Base-by-base conservation (phyloP, 2,329 filamentous ascomycete genomes). In the Aureobasidium namibiae region DNA sequence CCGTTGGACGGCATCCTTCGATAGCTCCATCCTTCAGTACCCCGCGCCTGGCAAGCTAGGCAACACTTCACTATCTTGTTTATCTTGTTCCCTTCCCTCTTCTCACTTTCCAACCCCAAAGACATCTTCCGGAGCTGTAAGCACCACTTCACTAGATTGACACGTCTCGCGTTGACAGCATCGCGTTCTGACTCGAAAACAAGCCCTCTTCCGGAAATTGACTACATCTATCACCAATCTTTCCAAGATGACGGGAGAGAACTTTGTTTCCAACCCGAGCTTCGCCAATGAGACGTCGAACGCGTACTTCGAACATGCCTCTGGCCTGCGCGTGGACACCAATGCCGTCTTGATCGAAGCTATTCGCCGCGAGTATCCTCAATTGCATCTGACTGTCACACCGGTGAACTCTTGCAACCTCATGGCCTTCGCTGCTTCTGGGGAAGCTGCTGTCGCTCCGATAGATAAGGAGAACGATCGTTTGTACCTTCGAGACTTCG, bases 281-380 rank as follows among this genome's bases (percentile, higher is more conserved):
- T 39, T 59, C 18, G 18, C 57, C 33, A 75, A 76, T 65, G 67
- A 73, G 60, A 67, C 72, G 21, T 65, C 69, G 36, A 68, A 69
- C 60, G 68, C 69, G 21, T 78, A 73, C 67, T 75, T 76, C 65
- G 69, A 77, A 49, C 75, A 78, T 62, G 73, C 75, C 24, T 71
- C 73, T 45, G 75, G 63, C 46, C 69, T 70, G 46, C 74, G 76
- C 61, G 61, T 76, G 65, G 72, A 74, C 61, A 78, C 76, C 56
- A 74, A 78, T 59, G 63, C 67, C 33, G 72, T 78, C 29, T 63
- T 78, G 23, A 69, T 75, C 49, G 72, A 76, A 60, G 71, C 75
- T n/a, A 67, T 78, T 10, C 75, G 75, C 49, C 68, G 66, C 21
- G 75, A 78, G 56, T 78, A 78, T 56, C 74, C 75, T 14, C 61